Base-by-base conservation (phyloP, 2,329 filamentous ascomycete genomes). In the Clonostachys byssicola region DNA sequence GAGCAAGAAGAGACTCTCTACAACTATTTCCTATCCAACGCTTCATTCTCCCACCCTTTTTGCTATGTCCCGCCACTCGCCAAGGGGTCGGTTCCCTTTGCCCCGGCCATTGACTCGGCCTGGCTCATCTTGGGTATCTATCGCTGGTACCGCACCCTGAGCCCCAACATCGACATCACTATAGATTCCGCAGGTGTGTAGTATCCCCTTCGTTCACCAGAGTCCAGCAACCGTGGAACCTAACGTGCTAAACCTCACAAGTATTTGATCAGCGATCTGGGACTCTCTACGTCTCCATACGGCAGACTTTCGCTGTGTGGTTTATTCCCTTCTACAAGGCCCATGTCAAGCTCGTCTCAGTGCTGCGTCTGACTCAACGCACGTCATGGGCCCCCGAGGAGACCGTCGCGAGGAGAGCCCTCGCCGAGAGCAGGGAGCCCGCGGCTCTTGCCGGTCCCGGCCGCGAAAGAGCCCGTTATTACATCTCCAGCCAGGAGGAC, bases 131-230 rank as follows among this genome's bases (percentile, higher is more conserved):
- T 78, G 43, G 74, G 77, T 55, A 85, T 95, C 48, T 95, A 89
- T 60, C 80, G 83, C 39, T 92, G 87, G 88, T 92, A 95, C 66
- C 89, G 90, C 59, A 86, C 92, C 53, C 73, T 95, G 60, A 89
- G 84, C 51, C 91, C 91, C 0, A 71, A 74, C 16, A 88, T 94
- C 53, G 75, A 84, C 40, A 67, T 92, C 12, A 68, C 77, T 2
- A 73, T 96, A 16, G 78, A 89, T 52, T 78, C 75, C 5, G 64
- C 66, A 40, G 72, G 78, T 80, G 60, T 40, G 65, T 59, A 33
- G 6, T 40, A 33, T 30, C 23, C 10, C 23, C 16, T 42, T 17
- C 40, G 13, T 42, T 42, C 16, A 12, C 16, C 14, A 3, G 16
- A 13, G 12, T 12, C 23, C 6, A 42, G 12, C 18, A 42, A 17